Evolutionary conservation across 768 basidiomycete genomes (phyloP), one percentile per base, ranked within the genome.

Genomic region (Candolleomyces eurysporus): DNA sequence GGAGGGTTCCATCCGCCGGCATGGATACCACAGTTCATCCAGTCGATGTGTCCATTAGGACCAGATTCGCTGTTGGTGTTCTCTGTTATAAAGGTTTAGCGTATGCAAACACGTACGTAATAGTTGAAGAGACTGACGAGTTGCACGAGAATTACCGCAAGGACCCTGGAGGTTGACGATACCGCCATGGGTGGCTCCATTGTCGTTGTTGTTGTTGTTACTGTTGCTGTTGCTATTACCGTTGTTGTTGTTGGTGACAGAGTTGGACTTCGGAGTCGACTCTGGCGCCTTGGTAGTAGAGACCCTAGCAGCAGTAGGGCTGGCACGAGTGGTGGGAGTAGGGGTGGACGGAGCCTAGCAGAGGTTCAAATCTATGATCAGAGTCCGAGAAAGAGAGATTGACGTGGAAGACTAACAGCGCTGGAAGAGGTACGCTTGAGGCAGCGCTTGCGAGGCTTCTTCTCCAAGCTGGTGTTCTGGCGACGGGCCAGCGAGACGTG

Each of bases 1-100:
- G 92, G 90, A 17, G 94, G 92, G 52, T 73, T 82, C 93, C 93
- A 95, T 32, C 89, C 89, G 22, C 85, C 87, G 39, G 69, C 69
- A 36, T 81, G 76, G 58, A 94, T 71, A 48, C 91, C 92, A 67
- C 92, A 94, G 75, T 91, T 92, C 65, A 94, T 72, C 83, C 87
- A 94, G 58, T 84, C 77, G 52, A 90, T 85, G 67, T 78, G 71
- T n/a, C 89, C 89, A 67, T 91, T 91, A 17, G 89, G 89, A 17
- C 90, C 90, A 45, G 75, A 73, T 26, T 77, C 73, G 7, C 71
- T 66, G 4, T 83, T 86, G 63, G 80, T 74, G 45, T 83, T 61
- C 66, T 66, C 88, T 90, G 67, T 48, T 57, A 57, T 57, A 31
- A 55, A 57, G 56, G 36, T 11, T 36, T 5, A 36, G 14, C n/a